Conservation (phyloP, 2,329 filamentous ascomycete genomes). For the Aspergillus calidoustus region DNA sequence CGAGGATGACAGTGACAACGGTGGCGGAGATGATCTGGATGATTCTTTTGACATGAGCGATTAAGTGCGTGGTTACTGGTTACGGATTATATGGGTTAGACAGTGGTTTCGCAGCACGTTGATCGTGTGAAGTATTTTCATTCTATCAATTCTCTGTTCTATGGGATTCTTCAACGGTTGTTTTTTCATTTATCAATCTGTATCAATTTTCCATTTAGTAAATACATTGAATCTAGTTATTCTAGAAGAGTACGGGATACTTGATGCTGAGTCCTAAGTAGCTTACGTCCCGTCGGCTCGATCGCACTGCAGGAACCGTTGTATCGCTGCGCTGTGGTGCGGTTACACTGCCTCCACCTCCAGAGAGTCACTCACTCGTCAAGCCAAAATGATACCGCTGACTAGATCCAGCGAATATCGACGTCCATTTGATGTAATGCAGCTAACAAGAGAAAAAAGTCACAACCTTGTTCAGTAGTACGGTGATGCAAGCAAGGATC, state of each 20-base stretch:
- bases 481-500: not conserved
- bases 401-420: not conserved
- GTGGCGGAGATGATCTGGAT: constrained; percentile 37
- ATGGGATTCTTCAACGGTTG: not conserved
- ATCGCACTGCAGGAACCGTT: not conserved
- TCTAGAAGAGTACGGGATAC: not conserved
- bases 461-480: not conserved
- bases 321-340: not conserved
- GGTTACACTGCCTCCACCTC: not conserved
- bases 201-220: not conserved
- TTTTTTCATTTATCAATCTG: not conserved
- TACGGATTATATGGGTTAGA: not conserved
- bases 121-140: constrained; percentile 17
- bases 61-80: constrained; percentile 17
- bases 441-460: not conserved
- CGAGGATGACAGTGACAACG: constrained; percentile 46
- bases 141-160: constrained; percentile 5
- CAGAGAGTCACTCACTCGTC: not conserved
- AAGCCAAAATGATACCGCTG: no score
- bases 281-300: not conserved
- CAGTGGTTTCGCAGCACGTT: constrained; percentile 16
- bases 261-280: not conserved
- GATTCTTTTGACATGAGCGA: constrained; percentile 48
- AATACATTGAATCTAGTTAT: not conserved
- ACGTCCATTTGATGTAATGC: not conserved